A percentile compares a stretch with the other conserved stretches of the same genome.
phyloP scores from a whole-genome alignment of 495 filamentous ascomycete genomes.

The Podospora pseudoanserina region DNA sequence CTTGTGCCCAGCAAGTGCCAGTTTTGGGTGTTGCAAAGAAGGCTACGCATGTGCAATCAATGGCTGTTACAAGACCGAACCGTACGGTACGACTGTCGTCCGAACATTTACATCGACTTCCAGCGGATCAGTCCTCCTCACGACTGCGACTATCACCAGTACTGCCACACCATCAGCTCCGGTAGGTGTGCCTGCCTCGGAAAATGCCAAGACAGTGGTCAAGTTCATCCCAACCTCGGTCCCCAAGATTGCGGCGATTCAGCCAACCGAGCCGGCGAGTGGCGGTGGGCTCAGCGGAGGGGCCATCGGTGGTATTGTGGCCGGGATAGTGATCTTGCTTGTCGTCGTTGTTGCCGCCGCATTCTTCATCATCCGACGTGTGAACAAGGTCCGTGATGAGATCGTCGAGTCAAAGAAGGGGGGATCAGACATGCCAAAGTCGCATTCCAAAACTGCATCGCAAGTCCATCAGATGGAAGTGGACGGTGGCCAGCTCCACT shows the following conservation, averaged over 20 bases:
- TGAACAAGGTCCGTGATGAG: conserved; percentile 31
- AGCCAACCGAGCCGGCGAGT: conserved; percentile 11
- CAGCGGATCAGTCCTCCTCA: conserved; percentile 28
- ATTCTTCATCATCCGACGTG: conserved; percentile 37
- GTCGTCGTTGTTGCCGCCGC: conserved; percentile 37
- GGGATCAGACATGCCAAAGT: conserved; percentile 23
- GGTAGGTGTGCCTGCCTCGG: background rate
- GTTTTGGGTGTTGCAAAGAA: conserved; percentile 41
- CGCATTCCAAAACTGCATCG: conserved; percentile 14
- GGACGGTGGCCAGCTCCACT: conserved; percentile 23
- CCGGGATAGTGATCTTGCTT: conserved; percentile 38
- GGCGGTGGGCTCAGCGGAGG: conserved; percentile 31
- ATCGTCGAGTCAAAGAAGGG: conserved; percentile 32
- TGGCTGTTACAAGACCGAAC: conserved; percentile 37
- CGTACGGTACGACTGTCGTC: conserved; percentile 33
- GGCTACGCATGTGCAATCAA: conserved; percentile 38
- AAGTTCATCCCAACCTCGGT: conserved; percentile 41
- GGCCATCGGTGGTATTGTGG: conserved; percentile 45
- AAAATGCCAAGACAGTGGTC: conserved; percentile 14
- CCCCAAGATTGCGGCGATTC: conserved; percentile 29
- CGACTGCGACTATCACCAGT: conserved; percentile 26
- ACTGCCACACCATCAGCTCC: conserved; percentile 15
- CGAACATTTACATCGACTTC: conserved; percentile 34
- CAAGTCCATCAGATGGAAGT: conserved; percentile 29
- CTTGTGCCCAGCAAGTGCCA: conserved; percentile 37